A percentile compares a stretch with the other conserved stretches of the same genome.
Conservation (phyloP, 495 filamentous ascomycete genomes). For the Penicillium turbatum region DNA sequence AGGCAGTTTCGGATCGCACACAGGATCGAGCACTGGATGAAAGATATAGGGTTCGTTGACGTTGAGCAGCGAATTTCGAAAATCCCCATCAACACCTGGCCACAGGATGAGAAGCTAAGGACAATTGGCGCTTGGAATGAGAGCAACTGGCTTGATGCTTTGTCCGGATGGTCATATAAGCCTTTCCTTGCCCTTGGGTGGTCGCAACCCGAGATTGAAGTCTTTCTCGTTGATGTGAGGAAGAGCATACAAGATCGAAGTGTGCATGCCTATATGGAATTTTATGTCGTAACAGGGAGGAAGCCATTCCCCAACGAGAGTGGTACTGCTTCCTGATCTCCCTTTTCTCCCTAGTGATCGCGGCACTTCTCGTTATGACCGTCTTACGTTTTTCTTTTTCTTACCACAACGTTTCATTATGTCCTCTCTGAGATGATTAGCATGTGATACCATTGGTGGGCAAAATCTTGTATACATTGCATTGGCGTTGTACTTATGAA, state of each 20-base stretch:
- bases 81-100: conserved; percentile 58
- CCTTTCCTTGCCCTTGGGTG: conserved; percentile 41
- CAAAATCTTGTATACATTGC: conserved; percentile 21
- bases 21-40: conserved; percentile 51
- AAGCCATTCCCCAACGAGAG: conserved; percentile 40
- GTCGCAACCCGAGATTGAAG: conserved; percentile 50
- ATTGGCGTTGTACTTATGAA: conserved; percentile 18
- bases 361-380: conserved; percentile 11
- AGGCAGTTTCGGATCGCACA: conserved; percentile 50
- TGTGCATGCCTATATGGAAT: conserved; percentile 53
- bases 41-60: conserved; percentile 60
- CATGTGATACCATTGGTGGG: conserved; percentile 35
- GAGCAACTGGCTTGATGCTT: conserved; percentile 37
- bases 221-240: conserved; percentile 56
- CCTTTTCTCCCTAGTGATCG: not conserved
- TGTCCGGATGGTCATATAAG: conserved; percentile 48
- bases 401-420: conserved; percentile 14
- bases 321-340: conserved; percentile 6
- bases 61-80: conserved; percentile 53
- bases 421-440: conserved; percentile 22
- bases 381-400: conserved; percentile 6
- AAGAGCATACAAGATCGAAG: conserved; percentile 49
- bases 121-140: conserved; percentile 45
- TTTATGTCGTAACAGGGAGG: conserved; percentile 51
- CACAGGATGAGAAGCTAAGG: conserved; percentile 50